Evolutionary conservation across 2,329 filamentous ascomycete species (phyloP), one percentile per base, ranked within the genome.

Genomic region (Pestalotiopsis sp.): DNA sequence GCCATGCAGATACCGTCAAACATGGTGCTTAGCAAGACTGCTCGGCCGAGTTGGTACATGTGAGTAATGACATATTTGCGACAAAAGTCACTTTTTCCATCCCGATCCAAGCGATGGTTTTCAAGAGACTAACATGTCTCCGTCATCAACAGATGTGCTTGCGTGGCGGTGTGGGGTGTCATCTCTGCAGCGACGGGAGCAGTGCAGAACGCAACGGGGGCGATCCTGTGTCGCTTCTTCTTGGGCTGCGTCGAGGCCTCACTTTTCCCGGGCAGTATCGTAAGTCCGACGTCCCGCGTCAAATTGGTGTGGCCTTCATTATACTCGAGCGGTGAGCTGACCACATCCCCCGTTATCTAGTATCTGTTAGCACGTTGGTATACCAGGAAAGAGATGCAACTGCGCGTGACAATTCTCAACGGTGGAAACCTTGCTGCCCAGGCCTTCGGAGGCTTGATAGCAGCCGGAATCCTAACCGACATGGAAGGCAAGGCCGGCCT

Each of bases 131-230:
- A 9, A 52, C 2, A 9, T 52, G 2, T 6, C n/a, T 7, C 1
- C 20, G 14, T 23, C 1, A 7, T 23, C 4, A 20, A 6, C 4
- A 52, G 45, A 23, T 52, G 67, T 31, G 23, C 63, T 2, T 65
- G 67, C 49, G 58, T 66, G n/a, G 67, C 56, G 36, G n/a, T 83
- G 23, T 84, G 82, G 83, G 83, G 82, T 4, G 68, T 76, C 23
- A 82, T 85, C 2, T 83, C 81, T 13, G 81, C 78, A 3, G 76
- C 78, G 41, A 84, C 80, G 3, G 82, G 80, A 0, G 78, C 78
- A 0, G 79, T 80, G 0, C 75, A 81, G 13, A 81, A 73, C 31
- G 83, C 79, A 71, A 78, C 73, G 31, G 78, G 82, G 17, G 68
- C 84, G 68, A 69, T 85, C 11, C 78, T 78, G 1, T 66, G 69